phyloP scores from a whole-genome alignment of 129 eudicot genomes.

The Oenanthe sinensis region DNA sequence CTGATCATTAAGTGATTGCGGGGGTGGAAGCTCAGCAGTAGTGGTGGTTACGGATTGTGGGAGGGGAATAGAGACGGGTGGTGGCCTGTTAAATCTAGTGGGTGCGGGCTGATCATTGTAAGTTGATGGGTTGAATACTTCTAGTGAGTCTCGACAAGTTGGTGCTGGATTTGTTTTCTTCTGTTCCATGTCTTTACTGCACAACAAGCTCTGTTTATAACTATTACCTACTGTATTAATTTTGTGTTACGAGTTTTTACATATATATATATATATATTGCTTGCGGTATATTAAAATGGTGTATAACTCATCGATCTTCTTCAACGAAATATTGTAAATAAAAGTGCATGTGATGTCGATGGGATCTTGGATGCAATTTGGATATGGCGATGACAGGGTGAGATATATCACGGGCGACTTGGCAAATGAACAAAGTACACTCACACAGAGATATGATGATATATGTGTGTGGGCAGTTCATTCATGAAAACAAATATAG shows the following conservation, averaged over 20 bases:
- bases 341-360: not conserved
- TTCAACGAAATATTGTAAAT: not conserved
- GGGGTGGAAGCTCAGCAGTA: conserved; percentile 12
- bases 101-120: not conserved
- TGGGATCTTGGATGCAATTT: not conserved
- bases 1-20: conserved; percentile 1
- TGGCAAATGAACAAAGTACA: not conserved
- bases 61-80: conserved; percentile 28
- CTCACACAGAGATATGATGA: not conserved
- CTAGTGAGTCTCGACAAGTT: conserved; percentile 38
- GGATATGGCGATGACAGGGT: not conserved
- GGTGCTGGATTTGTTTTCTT: conserved; percentile 13
- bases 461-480: conserved; percentile 3
- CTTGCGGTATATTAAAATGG: not conserved
- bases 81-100: not conserved
- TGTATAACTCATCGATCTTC: not conserved
- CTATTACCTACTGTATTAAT: not conserved
- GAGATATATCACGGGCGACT: not conserved
- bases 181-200: conserved; percentile 21
- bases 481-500: conserved; percentile 5
- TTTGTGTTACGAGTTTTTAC: no score
- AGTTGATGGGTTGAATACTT: conserved; percentile 71
- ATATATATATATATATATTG: no score
- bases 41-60: conserved; percentile 17
- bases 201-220: not conserved